Base-by-base conservation (phyloP, 2,329 filamentous ascomycete genomes). In the Hymenoscyphus fructigenus region DNA sequence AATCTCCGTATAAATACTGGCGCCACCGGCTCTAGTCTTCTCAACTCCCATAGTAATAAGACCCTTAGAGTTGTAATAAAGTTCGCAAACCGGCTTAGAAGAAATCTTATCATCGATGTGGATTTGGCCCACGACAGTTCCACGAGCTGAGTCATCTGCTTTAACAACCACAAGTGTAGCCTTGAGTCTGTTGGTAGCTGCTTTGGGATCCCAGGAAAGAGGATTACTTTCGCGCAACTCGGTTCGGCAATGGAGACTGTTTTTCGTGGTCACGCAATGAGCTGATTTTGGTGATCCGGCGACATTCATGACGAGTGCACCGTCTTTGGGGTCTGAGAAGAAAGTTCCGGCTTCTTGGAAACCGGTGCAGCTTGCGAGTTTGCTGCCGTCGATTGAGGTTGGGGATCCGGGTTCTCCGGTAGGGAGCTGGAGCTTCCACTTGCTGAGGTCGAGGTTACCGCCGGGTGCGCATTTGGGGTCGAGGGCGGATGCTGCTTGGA, bases 181-280 rank as follows among this genome's bases (percentile, higher is more conserved):
- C 20, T 66, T 74, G n/a, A 79, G 70, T 2, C 70, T 68, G 66
- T 79, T 79, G n/a, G 66, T 69, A 3, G 64, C 59, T n/a, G 64
- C 69, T 12, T 71, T 75, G 7, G 78, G 76, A 55, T 74, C 70
- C 78, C 78, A 76, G 59, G 66, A 72, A 2, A 59, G 72, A 1
- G 77, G 77, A 34, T 60, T 70, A 17, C 60, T 64, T 71, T 81
- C 79, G 20, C 78, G 78, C 14, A 81, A 71, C 68, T 81, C 79
- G 10, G 77, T 79, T 32, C 78, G 78, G 68, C 79, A 80, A 67
- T 81, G 79, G 57, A 76, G 63, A 69, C 77, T 79, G 71, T 79
- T 75, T 0, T 74, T 66, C 0, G 79, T 80, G 1, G 74, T 79
- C 7, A 79, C 78, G 65, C 78, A 80, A 7, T 68, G 70, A 1